Conservation (phyloP, 2,329 filamentous ascomycete genomes). For the Sporothrix mexicana region DNA sequence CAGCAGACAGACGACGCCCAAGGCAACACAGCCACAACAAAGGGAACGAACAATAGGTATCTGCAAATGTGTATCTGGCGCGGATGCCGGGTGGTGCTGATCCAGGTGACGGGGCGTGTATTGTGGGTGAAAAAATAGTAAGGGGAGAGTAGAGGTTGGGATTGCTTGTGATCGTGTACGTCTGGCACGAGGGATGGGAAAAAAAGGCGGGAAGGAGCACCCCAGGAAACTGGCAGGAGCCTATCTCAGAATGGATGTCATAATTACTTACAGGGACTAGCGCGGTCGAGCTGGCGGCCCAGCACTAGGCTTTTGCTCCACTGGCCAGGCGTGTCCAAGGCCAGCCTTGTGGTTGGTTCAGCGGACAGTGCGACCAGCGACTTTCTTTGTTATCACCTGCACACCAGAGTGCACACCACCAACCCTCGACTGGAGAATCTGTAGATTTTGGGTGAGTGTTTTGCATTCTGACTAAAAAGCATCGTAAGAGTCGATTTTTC, state of each 20-base stretch:
- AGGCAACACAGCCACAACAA: constrained; percentile 27
- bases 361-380: constrained; percentile 22
- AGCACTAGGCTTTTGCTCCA: constrained; percentile 33
- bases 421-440: not conserved
- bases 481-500: not conserved
- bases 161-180: constrained; percentile 36
- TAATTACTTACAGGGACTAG: constrained; percentile 30
- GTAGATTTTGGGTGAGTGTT: not conserved
- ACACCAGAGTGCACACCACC: constrained; percentile 14
- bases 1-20: not conserved
- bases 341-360: constrained; percentile 37
- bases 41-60: not conserved
- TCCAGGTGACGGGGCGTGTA: not conserved
- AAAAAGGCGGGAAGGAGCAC: constrained; percentile 26
- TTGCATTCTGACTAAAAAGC: not conserved
- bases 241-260: constrained; percentile 27
- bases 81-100: constrained; percentile 8
- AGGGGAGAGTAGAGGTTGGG: constrained; percentile 14
- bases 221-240: constrained; percentile 11
- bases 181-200: constrained; percentile 32
- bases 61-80: not conserved
- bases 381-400: constrained; percentile 15
- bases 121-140: constrained; percentile 1
- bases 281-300: constrained; percentile 1
- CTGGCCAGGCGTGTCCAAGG: constrained; percentile 34